Evolutionary conservation across 2,329 filamentous ascomycete species (phyloP).

Genomic region (Beauveria scarabaeidicola): DNA sequence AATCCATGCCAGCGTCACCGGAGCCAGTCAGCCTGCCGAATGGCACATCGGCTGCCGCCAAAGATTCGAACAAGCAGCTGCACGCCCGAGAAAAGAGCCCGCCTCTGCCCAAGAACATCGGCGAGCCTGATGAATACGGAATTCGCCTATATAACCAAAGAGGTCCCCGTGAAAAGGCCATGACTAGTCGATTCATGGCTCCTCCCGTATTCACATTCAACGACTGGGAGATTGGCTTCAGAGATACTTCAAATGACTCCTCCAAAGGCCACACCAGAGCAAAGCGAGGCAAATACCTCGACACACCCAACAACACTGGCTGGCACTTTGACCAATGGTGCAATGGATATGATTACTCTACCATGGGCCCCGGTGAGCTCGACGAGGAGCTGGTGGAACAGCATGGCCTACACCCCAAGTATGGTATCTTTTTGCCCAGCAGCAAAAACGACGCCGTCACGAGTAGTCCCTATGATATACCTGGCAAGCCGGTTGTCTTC

Average conservation of each 20-base stretch:
- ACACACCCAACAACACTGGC: slow-evolving; percentile 44
- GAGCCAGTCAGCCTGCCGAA: slow-evolving; percentile 24
- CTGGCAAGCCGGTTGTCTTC: slow-evolving; percentile 40
- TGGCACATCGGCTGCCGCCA: slow-evolving; percentile 19
- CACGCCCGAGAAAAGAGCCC: slow-evolving; percentile 30
- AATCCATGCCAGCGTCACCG: slow-evolving; percentile 28
- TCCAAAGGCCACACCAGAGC: slow-evolving; percentile 43
- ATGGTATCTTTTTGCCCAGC: slow-evolving; percentile 41
- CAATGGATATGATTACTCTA: slow-evolving; percentile 43
- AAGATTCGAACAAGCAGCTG: slow-evolving; percentile 21
- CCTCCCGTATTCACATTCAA: slow-evolving; percentile 41
- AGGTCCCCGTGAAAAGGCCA: slow-evolving; percentile 33
- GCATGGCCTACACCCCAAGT: slow-evolving; percentile 43
- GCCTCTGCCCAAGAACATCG: slow-evolving; percentile 29
- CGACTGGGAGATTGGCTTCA: slow-evolving; percentile 49
- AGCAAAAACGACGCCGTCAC: slow-evolving; percentile 38
- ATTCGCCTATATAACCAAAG: slow-evolving; percentile 35
- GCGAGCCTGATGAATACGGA: slow-evolving; percentile 44
- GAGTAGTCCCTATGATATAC: slow-evolving; percentile 32
- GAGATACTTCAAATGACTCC: slow-evolving; percentile 49
- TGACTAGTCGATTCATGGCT: slow-evolving; percentile 45
- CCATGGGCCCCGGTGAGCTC: slow-evolving; percentile 39
- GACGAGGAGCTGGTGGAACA: slow-evolving; percentile 42
- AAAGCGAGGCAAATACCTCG: slow-evolving; percentile 45
- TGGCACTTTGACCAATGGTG: slow-evolving; percentile 48